phyloP scores from a whole-genome alignment of 495 filamentous ascomycete genomes.

The Neurospora hispaniola region DNA sequence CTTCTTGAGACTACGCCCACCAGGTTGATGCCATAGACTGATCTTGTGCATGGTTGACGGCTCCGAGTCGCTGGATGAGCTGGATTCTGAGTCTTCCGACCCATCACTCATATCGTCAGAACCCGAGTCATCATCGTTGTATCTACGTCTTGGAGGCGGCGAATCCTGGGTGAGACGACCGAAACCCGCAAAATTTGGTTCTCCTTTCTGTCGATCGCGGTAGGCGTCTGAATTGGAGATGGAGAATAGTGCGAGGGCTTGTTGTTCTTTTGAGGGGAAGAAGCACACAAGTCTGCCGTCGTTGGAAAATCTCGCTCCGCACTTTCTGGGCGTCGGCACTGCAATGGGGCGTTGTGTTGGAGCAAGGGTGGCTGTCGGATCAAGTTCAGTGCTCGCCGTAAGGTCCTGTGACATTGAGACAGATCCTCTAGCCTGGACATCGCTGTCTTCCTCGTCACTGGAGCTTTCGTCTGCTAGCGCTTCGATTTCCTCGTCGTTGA shows the following conservation, averaged over 20 bases:
- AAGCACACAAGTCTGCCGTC: slow-evolving; percentile 78
- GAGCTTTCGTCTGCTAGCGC: slow-evolving; percentile 55
- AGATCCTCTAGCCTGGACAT: slow-evolving; percentile 42
- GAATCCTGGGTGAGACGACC: slow-evolving; percentile 55
- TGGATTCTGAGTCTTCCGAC: slow-evolving; percentile 57
- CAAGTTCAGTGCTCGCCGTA: slow-evolving; percentile 39
- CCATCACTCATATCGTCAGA: slow-evolving; percentile 33
- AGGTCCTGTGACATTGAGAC: slow-evolving; percentile 47
- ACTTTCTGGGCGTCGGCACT: slow-evolving; percentile 63
- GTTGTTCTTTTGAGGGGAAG: slow-evolving; percentile 73
- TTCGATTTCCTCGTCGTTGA: slow-evolving; percentile 48
- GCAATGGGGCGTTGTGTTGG: slow-evolving; percentile 60
- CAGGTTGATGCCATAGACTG: slow-evolving; percentile 34
- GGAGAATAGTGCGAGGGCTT: slow-evolving; percentile 49
- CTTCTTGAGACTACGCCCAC: slow-evolving; percentile 30
- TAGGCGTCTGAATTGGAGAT: slow-evolving; percentile 49
- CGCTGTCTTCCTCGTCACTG: slow-evolving; percentile 74
- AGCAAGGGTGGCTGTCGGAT: slow-evolving; percentile 33
- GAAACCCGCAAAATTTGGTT: slow-evolving; percentile 77
- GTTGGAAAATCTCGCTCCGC: slow-evolving; percentile 66
- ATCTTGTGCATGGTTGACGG: slow-evolving; percentile 49
- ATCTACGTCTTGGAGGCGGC: slow-evolving; percentile 33
- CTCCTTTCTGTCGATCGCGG: slow-evolving; percentile 50
- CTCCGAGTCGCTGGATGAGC: slow-evolving; percentile 59
- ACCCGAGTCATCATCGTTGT: slow-evolving; percentile 43